phyloP scores from a whole-genome alignment of 306 rosid species.

The Sophora flavescens region DNA sequence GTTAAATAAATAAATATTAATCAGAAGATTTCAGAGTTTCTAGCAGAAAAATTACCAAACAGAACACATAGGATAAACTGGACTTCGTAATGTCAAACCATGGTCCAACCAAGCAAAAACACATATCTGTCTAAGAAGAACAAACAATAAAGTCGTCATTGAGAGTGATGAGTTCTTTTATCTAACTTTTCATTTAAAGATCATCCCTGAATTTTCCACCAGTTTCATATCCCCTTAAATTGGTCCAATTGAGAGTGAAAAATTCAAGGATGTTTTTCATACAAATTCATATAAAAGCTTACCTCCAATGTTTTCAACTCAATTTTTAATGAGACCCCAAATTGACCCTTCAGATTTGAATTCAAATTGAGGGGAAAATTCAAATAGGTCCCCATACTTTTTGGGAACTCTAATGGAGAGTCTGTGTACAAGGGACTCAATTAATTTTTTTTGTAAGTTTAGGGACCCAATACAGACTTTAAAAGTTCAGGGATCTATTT shows the following conservation, averaged over 20 bases:
- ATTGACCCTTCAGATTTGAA: slow-evolving; percentile 5
- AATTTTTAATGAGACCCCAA: slow-evolving; percentile 14
- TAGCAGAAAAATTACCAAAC: slow-evolving; percentile 30
- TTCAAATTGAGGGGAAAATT: slow-evolving; percentile 9
- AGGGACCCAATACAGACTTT: too few species aligned
- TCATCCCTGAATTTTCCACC: background rate
- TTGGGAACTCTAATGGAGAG: too few species aligned
- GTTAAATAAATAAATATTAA: slow-evolving; percentile 31
- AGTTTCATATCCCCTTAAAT: slow-evolving; percentile 23
- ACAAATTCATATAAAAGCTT: slow-evolving; percentile 14
- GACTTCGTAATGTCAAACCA: slow-evolving; percentile 27
- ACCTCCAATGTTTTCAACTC: background rate
- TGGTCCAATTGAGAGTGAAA: slow-evolving; percentile 13
- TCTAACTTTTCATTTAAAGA: slow-evolving; percentile 26
- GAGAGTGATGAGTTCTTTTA: slow-evolving; percentile 11
- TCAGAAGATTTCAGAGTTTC: slow-evolving; percentile 40
- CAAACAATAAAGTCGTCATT: slow-evolving; percentile 8
- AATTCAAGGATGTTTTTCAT: slow-evolving; percentile 24
- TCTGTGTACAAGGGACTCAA: too few species aligned
- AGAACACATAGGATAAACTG: slow-evolving; percentile 26
- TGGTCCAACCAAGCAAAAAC: slow-evolving; percentile 30
- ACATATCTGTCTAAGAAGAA: slow-evolving; percentile 16
- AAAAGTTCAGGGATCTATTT: too few species aligned
- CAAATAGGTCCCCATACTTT: too few species aligned
- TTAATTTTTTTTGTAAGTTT: too few species aligned